Conservation (phyloP, 768 basidiomycete species). For the Suillus sp. region DNA sequence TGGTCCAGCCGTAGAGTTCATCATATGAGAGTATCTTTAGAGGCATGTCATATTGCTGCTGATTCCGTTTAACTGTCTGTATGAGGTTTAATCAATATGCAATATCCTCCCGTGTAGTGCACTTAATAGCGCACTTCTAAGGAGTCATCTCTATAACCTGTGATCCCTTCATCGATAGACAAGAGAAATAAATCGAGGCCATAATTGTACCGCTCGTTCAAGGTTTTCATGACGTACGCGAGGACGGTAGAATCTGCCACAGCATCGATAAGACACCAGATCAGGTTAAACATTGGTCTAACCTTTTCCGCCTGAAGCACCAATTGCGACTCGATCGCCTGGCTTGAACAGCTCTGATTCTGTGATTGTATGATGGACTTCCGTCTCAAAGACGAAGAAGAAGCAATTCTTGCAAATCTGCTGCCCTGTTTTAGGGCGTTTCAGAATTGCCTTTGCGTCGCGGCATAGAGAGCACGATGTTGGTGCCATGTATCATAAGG, state of each 20-base stretch:
- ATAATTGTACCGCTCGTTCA: conserved; percentile 94
- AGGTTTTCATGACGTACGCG: conserved; percentile 93
- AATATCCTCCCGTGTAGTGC: background rate
- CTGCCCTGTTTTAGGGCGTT: conserved; percentile 95
- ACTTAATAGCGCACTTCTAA: conserved; percentile 63
- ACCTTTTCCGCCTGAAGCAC: conserved; percentile 99
- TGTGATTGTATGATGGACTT: conserved; percentile 94
- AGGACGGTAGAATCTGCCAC: conserved; percentile 91
- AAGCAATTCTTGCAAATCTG: conserved; percentile 97
- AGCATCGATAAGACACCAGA: conserved; percentile 8
- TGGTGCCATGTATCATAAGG: conserved; percentile 63
- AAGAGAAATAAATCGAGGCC: conserved; percentile 88
- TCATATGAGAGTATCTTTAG: conserved; percentile 96
- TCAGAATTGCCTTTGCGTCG: conserved; percentile 80
- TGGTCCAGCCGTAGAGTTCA: conserved; percentile 98
- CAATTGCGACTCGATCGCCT: conserved; percentile 94
- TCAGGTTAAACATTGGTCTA: conserved; percentile 17
- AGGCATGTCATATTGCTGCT: conserved; percentile 92
- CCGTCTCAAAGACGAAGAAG: conserved; percentile 97
- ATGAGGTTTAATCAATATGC: background rate
- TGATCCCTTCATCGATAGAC: conserved; percentile 98
- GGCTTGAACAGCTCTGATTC: conserved; percentile 81
- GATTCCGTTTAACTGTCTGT: conserved; percentile 97
- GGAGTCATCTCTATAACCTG: conserved; percentile 97
- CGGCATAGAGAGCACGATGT: conserved; percentile 77